These are phyloP conservation scores for Boletus bicolor DNA, from an alignment of 768 basidiomycete species.

Conservation along the genomic window DNA sequence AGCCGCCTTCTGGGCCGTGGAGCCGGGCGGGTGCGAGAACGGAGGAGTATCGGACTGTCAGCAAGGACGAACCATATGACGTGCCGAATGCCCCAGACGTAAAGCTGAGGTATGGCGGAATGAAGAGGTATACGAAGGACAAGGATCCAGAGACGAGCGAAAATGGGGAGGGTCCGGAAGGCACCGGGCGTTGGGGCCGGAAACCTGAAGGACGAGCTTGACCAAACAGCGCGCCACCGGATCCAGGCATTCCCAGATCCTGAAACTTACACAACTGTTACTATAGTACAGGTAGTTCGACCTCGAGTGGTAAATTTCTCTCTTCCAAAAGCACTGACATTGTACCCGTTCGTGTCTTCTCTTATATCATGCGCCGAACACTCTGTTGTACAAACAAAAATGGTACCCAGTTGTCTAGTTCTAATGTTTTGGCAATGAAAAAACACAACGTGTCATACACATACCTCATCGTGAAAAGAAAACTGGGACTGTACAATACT, in stretches of 20 bases:
- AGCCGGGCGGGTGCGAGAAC: slow-evolving; percentile 40
- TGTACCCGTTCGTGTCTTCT: neutral
- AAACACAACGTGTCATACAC: no score
- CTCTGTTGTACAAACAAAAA: no score
- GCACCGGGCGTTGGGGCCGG: slow-evolving; percentile 36
- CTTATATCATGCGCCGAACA: neutral
- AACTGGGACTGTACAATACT: no score
- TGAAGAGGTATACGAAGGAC: slow-evolving; percentile 8
- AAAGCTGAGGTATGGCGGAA: slow-evolving; percentile 26
- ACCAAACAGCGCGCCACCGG: neutral
- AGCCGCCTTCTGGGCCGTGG: slow-evolving; percentile 46
- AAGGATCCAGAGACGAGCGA: slow-evolving; percentile 36
- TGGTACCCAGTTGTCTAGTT: no score
- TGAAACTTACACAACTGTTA: neutral
- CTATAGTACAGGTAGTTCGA: neutral
- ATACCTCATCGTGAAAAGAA: no score
- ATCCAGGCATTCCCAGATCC: neutral
- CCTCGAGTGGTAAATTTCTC: neutral
- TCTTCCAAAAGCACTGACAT: neutral
- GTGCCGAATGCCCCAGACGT: slow-evolving; percentile 4
- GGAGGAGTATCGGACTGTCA: slow-evolving; percentile 27
- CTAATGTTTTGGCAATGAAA: no score
- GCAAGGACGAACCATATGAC: slow-evolving; percentile 25
- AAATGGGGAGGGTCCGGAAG: slow-evolving; percentile 36
- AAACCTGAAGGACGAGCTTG: slow-evolving; percentile 27